Evolutionary conservation across 2,329 filamentous ascomycete genomes (phyloP).

Genomic region (Davidsoniella eucalypti): DNA sequence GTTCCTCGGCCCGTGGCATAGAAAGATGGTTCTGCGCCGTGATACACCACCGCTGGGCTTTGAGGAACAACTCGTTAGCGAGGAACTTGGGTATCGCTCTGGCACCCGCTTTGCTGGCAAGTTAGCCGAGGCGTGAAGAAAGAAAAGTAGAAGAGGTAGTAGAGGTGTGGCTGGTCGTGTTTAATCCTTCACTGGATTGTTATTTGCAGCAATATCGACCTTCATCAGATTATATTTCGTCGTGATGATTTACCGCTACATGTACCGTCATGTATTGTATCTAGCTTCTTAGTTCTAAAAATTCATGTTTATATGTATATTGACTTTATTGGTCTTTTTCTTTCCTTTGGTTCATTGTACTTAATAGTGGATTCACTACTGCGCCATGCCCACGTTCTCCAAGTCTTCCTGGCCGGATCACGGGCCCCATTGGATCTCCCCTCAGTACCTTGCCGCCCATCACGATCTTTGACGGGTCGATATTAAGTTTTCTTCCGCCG

Average conservation of each 20-base stretch:
- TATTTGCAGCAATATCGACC: background rate
- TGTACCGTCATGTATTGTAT: background rate
- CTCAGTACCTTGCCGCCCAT: background rate
- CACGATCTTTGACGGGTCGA: background rate
- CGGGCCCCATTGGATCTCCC: background rate
- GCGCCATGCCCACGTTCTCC: constrained; percentile 5
- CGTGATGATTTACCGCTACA: too few species aligned
- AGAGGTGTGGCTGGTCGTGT: background rate
- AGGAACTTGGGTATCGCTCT: background rate
- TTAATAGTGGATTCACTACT: background rate
- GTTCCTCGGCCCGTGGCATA: constrained; percentile 85
- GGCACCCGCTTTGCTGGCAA: constrained; percentile 9
- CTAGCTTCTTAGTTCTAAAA: background rate
- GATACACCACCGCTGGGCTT: constrained; percentile 20
- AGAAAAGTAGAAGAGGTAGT: too few species aligned
- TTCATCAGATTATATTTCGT: background rate
- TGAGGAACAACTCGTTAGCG: constrained; percentile 12
- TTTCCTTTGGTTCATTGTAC: background rate
- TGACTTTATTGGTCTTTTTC: background rate
- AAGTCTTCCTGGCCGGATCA: constrained; percentile 1
- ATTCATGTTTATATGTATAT: background rate
- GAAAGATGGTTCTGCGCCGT: constrained; percentile 41
- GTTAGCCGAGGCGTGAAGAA: constrained; percentile 2
- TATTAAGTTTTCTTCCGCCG: background rate
- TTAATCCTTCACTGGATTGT: background rate